These are phyloP conservation scores for Saprolegnia parasitica DNA, from an alignment of 352 stramenopile genomes.

Conservation along the genomic window DNA sequence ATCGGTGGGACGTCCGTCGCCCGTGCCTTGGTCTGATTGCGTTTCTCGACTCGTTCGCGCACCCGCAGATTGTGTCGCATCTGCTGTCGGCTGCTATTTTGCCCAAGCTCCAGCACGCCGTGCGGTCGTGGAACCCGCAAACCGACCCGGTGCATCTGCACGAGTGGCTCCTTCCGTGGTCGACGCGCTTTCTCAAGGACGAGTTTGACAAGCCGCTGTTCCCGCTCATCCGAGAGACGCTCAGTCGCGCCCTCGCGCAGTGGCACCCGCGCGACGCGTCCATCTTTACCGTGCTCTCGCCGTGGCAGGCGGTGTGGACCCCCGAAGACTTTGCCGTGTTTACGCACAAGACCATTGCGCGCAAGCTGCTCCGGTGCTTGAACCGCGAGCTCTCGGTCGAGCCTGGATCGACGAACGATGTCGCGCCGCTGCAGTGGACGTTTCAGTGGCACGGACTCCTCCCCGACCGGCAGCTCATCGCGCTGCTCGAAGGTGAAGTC, in stretches of 20 bases:
- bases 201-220: conserved; percentile 51
- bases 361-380: conserved; percentile 68
- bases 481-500: conserved; percentile 87
- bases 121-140: conserved; percentile 51
- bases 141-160: conserved; percentile 53
- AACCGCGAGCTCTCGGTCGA: conserved; percentile 80
- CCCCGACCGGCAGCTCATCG: conserved; percentile 66
- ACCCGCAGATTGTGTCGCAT: conserved; percentile 39
- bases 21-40: conserved; percentile 4
- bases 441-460: conserved; percentile 67
- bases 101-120: conserved; percentile 64
- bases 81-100: conserved; percentile 66
- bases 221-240: conserved; percentile 57
- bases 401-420: conserved; percentile 53
- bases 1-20: conserved; percentile 10
- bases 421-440: conserved; percentile 65
- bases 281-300: conserved; percentile 50
- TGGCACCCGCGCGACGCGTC: conserved; percentile 80
- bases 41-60: conserved; percentile 10
- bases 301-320: conserved; percentile 69
- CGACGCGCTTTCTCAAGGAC: conserved; percentile 35
- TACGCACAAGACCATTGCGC: conserved; percentile 69
- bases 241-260: conserved; percentile 58
- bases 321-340: conserved; percentile 82
- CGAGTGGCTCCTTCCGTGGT: conserved; percentile 76